Evolutionary conservation across 2,329 filamentous ascomycete genomes (phyloP).

Genomic region (Trichoderma sp.): DNA sequence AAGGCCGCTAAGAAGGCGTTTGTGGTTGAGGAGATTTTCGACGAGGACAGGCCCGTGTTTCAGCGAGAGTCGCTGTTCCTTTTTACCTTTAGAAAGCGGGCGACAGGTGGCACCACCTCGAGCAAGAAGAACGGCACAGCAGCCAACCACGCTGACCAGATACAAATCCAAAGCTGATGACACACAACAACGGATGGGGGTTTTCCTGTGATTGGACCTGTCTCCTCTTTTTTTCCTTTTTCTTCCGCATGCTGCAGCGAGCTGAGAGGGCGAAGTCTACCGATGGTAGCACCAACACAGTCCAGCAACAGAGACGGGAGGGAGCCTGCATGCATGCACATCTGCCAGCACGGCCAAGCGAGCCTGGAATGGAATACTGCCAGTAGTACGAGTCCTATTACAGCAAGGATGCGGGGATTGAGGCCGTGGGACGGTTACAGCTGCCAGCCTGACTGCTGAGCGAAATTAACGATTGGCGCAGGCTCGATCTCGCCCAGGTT

Average conservation of each 20-base stretch:
- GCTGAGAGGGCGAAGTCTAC: not conserved
- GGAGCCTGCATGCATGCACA: slow-evolving; percentile 12
- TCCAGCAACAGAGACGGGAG: not conserved
- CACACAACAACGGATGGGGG: not conserved
- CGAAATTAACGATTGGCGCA: slow-evolving; percentile 7
- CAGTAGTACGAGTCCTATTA: not conserved
- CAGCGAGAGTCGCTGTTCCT: slow-evolving; percentile 58
- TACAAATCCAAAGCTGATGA: slow-evolving; percentile 11
- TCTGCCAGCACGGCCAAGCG: not conserved
- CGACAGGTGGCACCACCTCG: slow-evolving; percentile 16
- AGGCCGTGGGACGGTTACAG: not conserved
- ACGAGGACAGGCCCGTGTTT: slow-evolving; percentile 58
- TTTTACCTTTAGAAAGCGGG: slow-evolving; percentile 52
- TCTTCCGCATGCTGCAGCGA: not conserved
- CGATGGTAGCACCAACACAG: not conserved
- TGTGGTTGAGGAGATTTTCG: slow-evolving; percentile 57
- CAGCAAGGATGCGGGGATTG: slow-evolving; percentile 2
- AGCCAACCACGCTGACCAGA: slow-evolving; percentile 2
- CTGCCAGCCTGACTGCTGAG: not conserved
- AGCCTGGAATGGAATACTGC: not conserved
- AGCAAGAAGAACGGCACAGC: slow-evolving; percentile 21
- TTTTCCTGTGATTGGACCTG: not conserved
- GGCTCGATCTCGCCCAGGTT: not conserved
- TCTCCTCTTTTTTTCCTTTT: not conserved
- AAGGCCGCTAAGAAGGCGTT: slow-evolving; percentile 68